Conservation (phyloP, 73 alveolate species). For the Tetrahymena malaccensis region DNA sequence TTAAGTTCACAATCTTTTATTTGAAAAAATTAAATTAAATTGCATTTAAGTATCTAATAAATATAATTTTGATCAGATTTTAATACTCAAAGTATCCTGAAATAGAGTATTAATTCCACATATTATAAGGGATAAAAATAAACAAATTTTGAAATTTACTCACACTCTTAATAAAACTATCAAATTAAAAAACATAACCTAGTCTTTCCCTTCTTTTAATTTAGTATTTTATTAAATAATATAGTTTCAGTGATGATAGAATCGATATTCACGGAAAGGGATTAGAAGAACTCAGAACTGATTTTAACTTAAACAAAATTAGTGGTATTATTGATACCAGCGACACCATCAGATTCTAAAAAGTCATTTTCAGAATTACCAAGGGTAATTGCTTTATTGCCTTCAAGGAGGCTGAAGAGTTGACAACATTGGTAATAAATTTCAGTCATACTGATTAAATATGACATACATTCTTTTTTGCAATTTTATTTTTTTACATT, state of each 20-base stretch:
- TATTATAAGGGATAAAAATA: not conserved
- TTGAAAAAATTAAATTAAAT: no score
- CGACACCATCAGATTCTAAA: constrained; percentile 59
- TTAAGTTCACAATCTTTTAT: no score
- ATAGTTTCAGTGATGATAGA: not conserved
- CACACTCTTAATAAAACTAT: not conserved
- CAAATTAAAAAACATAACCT: no score
- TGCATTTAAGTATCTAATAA: not conserved
- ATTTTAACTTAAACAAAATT: not conserved
- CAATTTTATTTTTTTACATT: no score
- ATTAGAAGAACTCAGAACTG: not conserved
- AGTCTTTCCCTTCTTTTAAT: not conserved
- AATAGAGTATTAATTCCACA: not conserved
- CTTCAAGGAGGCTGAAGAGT: constrained; percentile 55
- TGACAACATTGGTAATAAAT: not conserved
- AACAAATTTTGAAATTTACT: not conserved
- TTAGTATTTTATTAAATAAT: not conserved
- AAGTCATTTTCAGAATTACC: constrained; percentile 82
- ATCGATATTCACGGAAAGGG: not conserved
- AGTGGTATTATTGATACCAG: not conserved
- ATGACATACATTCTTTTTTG: no score
- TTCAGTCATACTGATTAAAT: no score
- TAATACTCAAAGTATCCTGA: no score
- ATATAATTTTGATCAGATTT: not conserved
- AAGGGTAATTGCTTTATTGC: constrained; percentile 77